Evolutionary conservation across 495 filamentous ascomycete species (phyloP).

Genomic region (Tetracladium marchalianum): DNA sequence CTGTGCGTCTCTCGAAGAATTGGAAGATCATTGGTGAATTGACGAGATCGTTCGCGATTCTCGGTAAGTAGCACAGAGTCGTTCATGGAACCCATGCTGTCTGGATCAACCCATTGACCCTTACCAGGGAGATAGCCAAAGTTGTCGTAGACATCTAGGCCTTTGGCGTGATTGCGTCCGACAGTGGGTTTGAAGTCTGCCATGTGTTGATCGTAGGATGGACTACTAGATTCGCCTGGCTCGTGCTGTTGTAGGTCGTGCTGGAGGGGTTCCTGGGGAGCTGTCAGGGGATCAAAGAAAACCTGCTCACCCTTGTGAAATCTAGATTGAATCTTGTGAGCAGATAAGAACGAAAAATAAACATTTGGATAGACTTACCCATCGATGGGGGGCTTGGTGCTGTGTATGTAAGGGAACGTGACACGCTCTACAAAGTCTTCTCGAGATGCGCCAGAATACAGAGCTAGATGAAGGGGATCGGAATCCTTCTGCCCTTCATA

Average conservation of each 20-base stretch:
- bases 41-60: too few relatives aligned
- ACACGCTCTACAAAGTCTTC: not conserved
- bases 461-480: slow-evolving; percentile 8
- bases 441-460: slow-evolving; percentile 2
- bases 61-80: too few relatives aligned
- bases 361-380: not conserved
- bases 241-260: not conserved
- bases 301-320: slow-evolving; percentile 1
- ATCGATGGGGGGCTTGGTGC: not conserved
- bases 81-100: not conserved
- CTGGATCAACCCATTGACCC: slow-evolving; percentile 18
- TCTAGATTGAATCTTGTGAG: slow-evolving; percentile 3
- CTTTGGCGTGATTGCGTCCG: slow-evolving; percentile 11
- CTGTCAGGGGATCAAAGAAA: slow-evolving; percentile 10
- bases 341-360: not conserved
- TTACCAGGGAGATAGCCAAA: slow-evolving; percentile 14
- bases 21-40: not conserved
- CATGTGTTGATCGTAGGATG: slow-evolving; percentile 4
- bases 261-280: not conserved
- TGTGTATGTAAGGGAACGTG: not conserved
- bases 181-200: not conserved
- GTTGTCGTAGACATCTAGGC: slow-evolving; percentile 8
- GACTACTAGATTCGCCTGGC: not conserved
- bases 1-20: not conserved
- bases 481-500: not conserved